Base-by-base conservation (phyloP, 2,329 filamentous ascomycete species). In the Colletotrichum australisinense region DNA sequence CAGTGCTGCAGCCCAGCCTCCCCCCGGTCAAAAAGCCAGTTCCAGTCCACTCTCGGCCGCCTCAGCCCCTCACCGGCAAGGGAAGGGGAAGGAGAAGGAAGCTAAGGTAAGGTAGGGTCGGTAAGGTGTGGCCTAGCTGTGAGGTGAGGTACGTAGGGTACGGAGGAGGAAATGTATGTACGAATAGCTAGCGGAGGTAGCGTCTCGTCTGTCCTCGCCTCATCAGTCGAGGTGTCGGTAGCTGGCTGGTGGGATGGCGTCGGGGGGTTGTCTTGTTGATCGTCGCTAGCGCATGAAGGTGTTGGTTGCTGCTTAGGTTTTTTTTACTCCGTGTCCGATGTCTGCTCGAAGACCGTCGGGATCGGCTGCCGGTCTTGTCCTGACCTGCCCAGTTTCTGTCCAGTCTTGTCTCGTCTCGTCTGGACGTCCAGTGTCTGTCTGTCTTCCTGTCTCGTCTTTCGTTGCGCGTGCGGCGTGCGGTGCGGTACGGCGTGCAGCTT, bases 11-110 rank as follows among this genome's bases (percentile, higher is more conserved):
- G 63, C 55, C 32, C 63, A 65, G 63, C 63, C 63, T 65, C 52
- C 66, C 65, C 69, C 69, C 58, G 59, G 69, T 69, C 65, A 56
- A 38, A 46, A 35, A n/a, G 28, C 52, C 67, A n/a, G 26, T 19
- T 26, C 49, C 57, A 63, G 55, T 64, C 67, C 67, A 64, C 70
- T 73, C 53, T 63, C 59, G 30, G 52, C 16, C 58, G 26, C 22
- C 53, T 59, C 55, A 66, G 70, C 70, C 70, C 55, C 70, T 73
- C 70, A 70, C 67, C 26, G 35, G 60, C 67, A 62, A 73, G 60
- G 70, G 55, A 19, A 56, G 52, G 32, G n/a, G 4, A 35, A 16
- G 11, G 14, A 14, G 35, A n/a, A 56, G 28, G 67, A 62, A 70
- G 60, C 70, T 70, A 65, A 56, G 53, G 38, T 16, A 14, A 42